Conservation (phyloP, 140 eudicot genomes). For the Ambrosia hybrid region DNA sequence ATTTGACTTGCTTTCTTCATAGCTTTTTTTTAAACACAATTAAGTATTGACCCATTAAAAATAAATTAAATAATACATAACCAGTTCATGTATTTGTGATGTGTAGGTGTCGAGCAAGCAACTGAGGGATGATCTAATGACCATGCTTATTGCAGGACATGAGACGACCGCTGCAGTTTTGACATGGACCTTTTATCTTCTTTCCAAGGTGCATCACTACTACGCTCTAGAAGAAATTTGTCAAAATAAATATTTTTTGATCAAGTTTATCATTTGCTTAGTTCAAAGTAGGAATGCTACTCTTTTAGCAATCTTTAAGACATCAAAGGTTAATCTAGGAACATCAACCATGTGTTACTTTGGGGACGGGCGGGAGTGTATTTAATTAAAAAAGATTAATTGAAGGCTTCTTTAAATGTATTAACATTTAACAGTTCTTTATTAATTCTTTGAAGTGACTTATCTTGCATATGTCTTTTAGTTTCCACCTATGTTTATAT, state of each 20-base stretch:
- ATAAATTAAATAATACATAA: neutral
- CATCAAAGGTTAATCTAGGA: conserved; percentile 6
- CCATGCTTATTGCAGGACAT: conserved; percentile 97
- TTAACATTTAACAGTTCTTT: no score
- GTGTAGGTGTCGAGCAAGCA: conserved; percentile 98
- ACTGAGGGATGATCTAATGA: conserved; percentile 98
- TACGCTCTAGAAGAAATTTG: neutral
- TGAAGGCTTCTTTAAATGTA: no score
- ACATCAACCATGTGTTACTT: neutral
- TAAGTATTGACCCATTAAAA: neutral
- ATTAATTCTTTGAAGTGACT: no score
- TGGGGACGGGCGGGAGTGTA: no score
- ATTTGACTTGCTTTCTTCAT: conserved; percentile 1
- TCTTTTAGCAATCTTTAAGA: neutral
- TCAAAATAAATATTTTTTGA: neutral
- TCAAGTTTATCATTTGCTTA: neutral
- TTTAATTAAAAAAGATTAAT: neutral
- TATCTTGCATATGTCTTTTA: no score
- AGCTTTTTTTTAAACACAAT: neutral
- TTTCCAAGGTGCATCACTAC: conserved; percentile 59
- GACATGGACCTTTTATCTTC: conserved; percentile 99
- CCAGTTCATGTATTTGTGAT: conserved; percentile 16
- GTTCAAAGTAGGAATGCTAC: neutral
- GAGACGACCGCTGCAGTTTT: conserved; percentile 98
- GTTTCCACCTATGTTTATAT: no score